These are phyloP conservation scores for Rasamsonia emersonii DNA, from an alignment of 2,329 filamentous ascomycete genomes.

Conservation along the genomic window DNA sequence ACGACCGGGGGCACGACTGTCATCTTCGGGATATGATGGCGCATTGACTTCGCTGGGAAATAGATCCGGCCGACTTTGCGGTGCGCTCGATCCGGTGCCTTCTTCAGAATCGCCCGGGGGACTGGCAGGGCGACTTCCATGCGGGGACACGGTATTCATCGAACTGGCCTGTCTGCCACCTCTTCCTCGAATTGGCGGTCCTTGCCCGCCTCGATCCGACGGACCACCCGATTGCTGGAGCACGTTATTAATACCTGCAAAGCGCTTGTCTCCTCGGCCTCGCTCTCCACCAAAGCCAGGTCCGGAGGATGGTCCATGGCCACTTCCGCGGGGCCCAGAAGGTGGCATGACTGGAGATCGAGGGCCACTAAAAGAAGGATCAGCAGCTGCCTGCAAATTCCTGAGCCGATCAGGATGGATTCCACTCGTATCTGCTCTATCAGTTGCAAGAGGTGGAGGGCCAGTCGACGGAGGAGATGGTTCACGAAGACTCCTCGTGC, in stretches of 20 bases:
- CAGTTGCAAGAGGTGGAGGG: constrained; percentile 23
- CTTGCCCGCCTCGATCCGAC: constrained; percentile 23
- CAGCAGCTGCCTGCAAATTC: constrained; percentile 26
- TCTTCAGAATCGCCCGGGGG: constrained; percentile 20
- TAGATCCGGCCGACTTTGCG: constrained; percentile 25
- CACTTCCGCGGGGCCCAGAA: constrained; percentile 32
- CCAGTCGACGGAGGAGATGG: constrained; percentile 18
- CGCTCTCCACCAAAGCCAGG: constrained; percentile 29
- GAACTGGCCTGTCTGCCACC: constrained; percentile 27
- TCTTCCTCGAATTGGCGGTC: constrained; percentile 32
- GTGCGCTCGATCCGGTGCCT: constrained; percentile 10
- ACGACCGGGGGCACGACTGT: constrained; percentile 18
- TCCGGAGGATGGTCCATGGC: constrained; percentile 28
- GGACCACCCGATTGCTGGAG: constrained; percentile 35
- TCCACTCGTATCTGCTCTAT: constrained; percentile 32
- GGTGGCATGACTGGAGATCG: constrained; percentile 24
- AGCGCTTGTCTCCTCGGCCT: constrained; percentile 38
- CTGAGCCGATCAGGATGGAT: constrained; percentile 49
- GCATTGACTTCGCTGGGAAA: constrained; percentile 20
- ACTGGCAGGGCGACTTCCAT: constrained; percentile 23
- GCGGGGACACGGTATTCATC: constrained; percentile 23
- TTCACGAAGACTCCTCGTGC: constrained; percentile 26
- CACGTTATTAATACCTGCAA: constrained; percentile 39
- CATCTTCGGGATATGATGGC: constrained; percentile 15
- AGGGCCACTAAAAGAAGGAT: constrained; percentile 14